Evolutionary conservation across 1,284 basidiomycete genomes (phyloP).

Genomic region (Hypsizygus ulmarius): DNA sequence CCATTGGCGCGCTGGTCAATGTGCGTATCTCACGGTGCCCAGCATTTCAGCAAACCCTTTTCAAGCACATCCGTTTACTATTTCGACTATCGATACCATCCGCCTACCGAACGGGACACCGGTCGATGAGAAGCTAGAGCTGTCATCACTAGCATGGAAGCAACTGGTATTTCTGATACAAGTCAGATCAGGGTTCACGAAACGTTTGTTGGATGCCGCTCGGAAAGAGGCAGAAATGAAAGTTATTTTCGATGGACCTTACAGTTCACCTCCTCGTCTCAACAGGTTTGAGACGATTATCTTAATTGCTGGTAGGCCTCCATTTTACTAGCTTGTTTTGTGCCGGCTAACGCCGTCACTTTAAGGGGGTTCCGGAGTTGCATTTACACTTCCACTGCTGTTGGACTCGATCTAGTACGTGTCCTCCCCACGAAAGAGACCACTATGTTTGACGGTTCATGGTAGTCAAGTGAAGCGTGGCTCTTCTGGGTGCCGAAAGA

Average conservation of each 20-base stretch:
- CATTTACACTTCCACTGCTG: slow-evolving; percentile 39
- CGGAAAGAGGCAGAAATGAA: not conserved
- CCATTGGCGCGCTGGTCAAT: slow-evolving; percentile 60
- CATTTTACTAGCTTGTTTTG: not conserved
- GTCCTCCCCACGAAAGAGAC: not conserved
- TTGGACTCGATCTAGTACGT: slow-evolving; percentile 37
- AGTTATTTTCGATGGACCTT: slow-evolving; percentile 44
- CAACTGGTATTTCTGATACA: slow-evolving; percentile 3
- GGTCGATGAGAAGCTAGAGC: slow-evolving; percentile 13
- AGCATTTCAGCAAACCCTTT: slow-evolving; percentile 38
- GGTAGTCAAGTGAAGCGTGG: slow-evolving; percentile 27
- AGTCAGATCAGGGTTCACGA: slow-evolving; percentile 3
- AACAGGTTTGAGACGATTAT: slow-evolving; percentile 33
- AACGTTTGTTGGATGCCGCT: not conserved
- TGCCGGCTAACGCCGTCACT: not conserved
- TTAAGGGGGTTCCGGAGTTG: slow-evolving; percentile 42
- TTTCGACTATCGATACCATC: slow-evolving; percentile 36
- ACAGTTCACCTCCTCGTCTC: slow-evolving; percentile 37
- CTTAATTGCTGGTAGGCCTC: slow-evolving; percentile 35
- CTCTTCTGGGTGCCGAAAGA: slow-evolving; percentile 22
- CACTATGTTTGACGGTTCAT: not conserved
- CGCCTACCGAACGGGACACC: slow-evolving; percentile 10
- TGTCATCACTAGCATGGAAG: slow-evolving; percentile 5
- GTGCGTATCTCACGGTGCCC: slow-evolving; percentile 51
- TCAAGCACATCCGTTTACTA: slow-evolving; percentile 59